These are phyloP conservation scores for Colletotrichum caudatum DNA, from an alignment of 2,329 filamentous ascomycete genomes.

Conservation along the genomic window DNA sequence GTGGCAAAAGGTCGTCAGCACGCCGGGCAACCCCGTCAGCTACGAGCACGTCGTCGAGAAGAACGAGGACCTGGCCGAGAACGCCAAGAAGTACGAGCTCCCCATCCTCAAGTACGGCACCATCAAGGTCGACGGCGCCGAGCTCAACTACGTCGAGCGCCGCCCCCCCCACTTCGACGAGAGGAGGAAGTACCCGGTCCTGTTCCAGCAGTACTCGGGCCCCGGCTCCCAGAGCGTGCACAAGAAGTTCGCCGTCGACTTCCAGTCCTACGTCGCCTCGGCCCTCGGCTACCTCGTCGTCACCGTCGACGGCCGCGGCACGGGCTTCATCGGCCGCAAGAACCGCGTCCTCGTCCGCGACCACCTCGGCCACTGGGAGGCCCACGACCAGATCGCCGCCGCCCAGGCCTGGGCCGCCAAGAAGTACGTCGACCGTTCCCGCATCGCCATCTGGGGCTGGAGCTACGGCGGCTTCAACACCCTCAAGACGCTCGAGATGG, in stretches of 20 bases:
- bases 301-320: conserved; percentile 93
- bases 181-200: conserved; percentile 88
- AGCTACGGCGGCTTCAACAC: conserved; percentile 96
- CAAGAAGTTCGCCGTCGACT: conserved; percentile 86
- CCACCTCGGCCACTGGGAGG: conserved; percentile 86
- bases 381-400: conserved; percentile 90
- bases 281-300: conserved; percentile 92
- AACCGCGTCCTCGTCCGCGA: conserved; percentile 85
- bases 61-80: conserved; percentile 76
- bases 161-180: conserved; percentile 89
- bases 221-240: conserved; percentile 91
- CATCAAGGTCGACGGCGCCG: conserved; percentile 83
- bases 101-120: conserved; percentile 87
- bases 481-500: conserved; percentile 92
- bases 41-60: conserved; percentile 82
- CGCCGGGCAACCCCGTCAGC: conserved; percentile 72
- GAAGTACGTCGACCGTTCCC: conserved; percentile 82
- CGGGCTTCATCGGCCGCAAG: conserved; percentile 88
- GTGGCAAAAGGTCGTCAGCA: conserved; percentile 91
- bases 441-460: conserved; percentile 98
- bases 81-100: conserved; percentile 81
- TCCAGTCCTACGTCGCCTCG: conserved; percentile 89
- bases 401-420: conserved; percentile 86
- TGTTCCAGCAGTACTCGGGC: conserved; percentile 95
- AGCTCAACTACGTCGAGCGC: conserved; percentile 81